phyloP scores from a whole-genome alignment of 805 yeast species.

The Lipomyces anomalus region DNA sequence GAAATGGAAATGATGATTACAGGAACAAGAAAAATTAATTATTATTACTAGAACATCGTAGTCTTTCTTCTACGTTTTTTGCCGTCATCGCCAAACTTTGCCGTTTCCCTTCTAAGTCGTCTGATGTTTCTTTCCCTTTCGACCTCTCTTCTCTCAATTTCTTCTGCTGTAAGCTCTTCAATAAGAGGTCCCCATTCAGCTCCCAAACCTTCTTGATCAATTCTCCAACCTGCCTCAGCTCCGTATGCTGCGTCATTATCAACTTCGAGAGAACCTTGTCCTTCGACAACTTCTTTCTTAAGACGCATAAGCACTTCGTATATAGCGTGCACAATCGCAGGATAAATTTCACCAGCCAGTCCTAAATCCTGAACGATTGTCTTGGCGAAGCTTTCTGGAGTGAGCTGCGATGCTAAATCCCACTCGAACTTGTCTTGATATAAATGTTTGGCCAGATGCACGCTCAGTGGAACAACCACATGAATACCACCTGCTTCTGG shows the following conservation, averaged over 20 bases:
- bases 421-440: constrained; percentile 93
- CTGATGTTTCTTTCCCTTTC: constrained; percentile 90
- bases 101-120: constrained; percentile 86
- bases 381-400: constrained; percentile 81
- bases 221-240: constrained; percentile 60
- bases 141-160: constrained; percentile 88
- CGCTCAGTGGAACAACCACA: constrained; percentile 73
- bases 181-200: constrained; percentile 82
- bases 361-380: constrained; percentile 82
- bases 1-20: too few species aligned
- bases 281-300: constrained; percentile 78
- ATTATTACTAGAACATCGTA: constrained; percentile 14
- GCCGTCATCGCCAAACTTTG: constrained; percentile 55
- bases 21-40: too few species aligned
- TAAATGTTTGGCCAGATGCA: constrained; percentile 73
- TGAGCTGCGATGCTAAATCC: constrained; percentile 56
- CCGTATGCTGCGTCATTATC: constrained; percentile 58
- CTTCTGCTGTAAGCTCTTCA: constrained; percentile 82
- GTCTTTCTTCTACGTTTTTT: constrained; percentile 19
- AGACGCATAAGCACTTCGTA: constrained; percentile 73
- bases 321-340: constrained; percentile 81
- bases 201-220: constrained; percentile 71
- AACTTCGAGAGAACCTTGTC: constrained; percentile 47
- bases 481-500: constrained; percentile 52
- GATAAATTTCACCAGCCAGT: constrained; percentile 73